Conservation (phyloP, 495 filamentous ascomycete genomes). For the Annulohypoxylon maeteangense region DNA sequence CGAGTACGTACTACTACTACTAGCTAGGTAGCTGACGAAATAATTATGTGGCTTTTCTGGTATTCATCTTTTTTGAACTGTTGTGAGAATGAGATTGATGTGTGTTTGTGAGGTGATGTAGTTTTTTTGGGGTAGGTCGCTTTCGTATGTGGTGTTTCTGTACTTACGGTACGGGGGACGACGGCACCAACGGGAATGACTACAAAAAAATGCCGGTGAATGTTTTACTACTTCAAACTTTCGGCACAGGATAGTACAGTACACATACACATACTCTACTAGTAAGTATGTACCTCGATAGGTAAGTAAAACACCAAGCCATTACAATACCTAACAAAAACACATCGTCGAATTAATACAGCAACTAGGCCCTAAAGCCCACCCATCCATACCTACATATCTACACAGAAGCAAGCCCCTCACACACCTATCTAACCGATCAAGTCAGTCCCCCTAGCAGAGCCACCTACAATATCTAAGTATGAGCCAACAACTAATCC, state of each 20-base stretch:
- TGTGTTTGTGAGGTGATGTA: neutral
- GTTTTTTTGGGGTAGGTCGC: neutral
- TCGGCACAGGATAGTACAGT: too few species aligned
- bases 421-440: neutral
- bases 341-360: neutral
- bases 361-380: neutral
- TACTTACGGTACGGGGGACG: too few species aligned
- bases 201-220: too few species aligned
- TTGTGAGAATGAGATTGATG: neutral
- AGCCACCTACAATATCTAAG: neutral
- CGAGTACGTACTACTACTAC: neutral
- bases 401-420: too few species aligned
- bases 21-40: slow-evolving; percentile 27
- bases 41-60: slow-evolving; percentile 15
- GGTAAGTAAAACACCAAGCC: neutral
- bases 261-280: too few species aligned
- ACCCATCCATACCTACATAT: neutral
- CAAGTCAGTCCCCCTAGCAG: neutral
- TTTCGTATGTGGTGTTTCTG: neutral
- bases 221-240: too few species aligned
- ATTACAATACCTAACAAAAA: neutral
- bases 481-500: slow-evolving; percentile 23
- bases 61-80: too few species aligned
- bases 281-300: too few species aligned
- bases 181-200: too few species aligned